These are phyloP conservation scores for Cryptomeria japonica DNA, from an alignment of 75 land plant genomes.

Conservation along the genomic window DNA sequence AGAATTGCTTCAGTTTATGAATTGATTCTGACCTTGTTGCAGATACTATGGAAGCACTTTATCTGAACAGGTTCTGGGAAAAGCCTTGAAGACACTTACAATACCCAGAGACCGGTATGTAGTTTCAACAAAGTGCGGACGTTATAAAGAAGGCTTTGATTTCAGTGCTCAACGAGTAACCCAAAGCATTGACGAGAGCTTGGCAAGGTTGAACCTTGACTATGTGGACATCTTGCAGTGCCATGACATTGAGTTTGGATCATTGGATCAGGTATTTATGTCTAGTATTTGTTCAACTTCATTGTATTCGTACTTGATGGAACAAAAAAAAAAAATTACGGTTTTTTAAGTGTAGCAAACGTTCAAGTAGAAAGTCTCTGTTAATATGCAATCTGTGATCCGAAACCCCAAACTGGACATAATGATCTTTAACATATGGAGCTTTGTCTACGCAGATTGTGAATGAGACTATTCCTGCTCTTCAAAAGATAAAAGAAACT, in stretches of 20 bases:
- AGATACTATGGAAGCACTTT: slow-evolving; percentile 95
- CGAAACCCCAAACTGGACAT: neutral
- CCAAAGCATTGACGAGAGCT: slow-evolving; percentile 90
- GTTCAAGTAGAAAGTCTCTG: neutral
- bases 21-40: neutral
- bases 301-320: neutral
- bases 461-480: slow-evolving; percentile 93
- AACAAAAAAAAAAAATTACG: neutral
- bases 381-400: neutral
- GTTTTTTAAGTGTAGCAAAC: neutral
- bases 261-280: slow-evolving; percentile 82
- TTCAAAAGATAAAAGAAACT: slow-evolving; percentile 72
- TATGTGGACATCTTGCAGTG: slow-evolving; percentile 94
- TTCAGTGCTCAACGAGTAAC: slow-evolving; percentile 95
- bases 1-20: neutral
- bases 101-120: slow-evolving; percentile 70
- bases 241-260: slow-evolving; percentile 96
- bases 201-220: slow-evolving; percentile 72
- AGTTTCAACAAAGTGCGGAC: slow-evolving; percentile 93
- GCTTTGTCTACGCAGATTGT: slow-evolving; percentile 52
- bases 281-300: neutral
- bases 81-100: slow-evolving; percentile 57
- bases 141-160: slow-evolving; percentile 92
- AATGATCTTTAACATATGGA: neutral
- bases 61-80: slow-evolving; percentile 85